phyloP scores from a whole-genome alignment of 2,329 filamentous ascomycete species.

The Bisporella sp. region DNA sequence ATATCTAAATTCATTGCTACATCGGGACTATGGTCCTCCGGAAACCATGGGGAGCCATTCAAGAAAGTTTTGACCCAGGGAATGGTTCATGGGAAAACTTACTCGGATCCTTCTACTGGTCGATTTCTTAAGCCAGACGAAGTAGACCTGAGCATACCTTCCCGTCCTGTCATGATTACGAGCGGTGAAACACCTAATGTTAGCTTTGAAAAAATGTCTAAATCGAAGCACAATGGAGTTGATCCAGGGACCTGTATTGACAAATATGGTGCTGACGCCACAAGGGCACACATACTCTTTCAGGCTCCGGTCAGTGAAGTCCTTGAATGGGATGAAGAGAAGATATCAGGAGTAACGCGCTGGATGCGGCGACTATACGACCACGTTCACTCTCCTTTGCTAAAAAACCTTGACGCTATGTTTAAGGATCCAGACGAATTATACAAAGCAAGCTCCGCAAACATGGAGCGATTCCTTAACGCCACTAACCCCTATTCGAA shows the following conservation, averaged over 20 bases:
- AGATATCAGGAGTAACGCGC: slow-evolving; percentile 73
- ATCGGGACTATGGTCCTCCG: slow-evolving; percentile 38
- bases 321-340: slow-evolving; percentile 80
- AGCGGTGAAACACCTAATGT: slow-evolving; percentile 53
- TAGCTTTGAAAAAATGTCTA: slow-evolving; percentile 88
- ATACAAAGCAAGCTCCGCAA: not conserved
- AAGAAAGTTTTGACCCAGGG: slow-evolving; percentile 78
- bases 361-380: slow-evolving; percentile 62
- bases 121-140: slow-evolving; percentile 72
- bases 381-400: slow-evolving; percentile 1
- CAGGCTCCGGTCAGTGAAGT: slow-evolving; percentile 79
- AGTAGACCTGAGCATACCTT: slow-evolving; percentile 53
- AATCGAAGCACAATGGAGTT: slow-evolving; percentile 89
- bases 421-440: not conserved
- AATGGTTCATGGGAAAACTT: slow-evolving; percentile 89
- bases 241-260: slow-evolving; percentile 68
- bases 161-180: slow-evolving; percentile 52
- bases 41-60: slow-evolving; percentile 63
- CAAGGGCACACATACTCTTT: slow-evolving; percentile 81
- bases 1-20: slow-evolving; percentile 78
- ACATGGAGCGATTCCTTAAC: not conserved
- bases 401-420: not conserved
- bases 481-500: slow-evolving; percentile 14
- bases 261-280: slow-evolving; percentile 75
- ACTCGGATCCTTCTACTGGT: slow-evolving; percentile 65